Evolutionary conservation across 2,329 filamentous ascomycete species (phyloP).

Genomic region (Xylariomycetidae sp.): DNA sequence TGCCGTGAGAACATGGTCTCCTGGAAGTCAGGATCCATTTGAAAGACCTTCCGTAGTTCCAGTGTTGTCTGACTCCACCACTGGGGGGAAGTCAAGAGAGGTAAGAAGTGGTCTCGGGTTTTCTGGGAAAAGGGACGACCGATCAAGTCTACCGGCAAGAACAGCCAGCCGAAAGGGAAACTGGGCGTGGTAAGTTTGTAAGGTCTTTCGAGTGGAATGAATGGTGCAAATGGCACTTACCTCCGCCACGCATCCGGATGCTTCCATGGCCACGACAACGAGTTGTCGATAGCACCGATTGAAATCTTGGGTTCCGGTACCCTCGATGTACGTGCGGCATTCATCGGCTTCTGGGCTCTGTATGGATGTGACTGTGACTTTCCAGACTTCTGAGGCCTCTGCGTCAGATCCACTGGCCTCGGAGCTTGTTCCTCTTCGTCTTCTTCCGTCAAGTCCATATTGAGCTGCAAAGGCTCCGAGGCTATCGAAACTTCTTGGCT

Average conservation of each 20-base stretch:
- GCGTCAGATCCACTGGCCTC: conserved; percentile 53
- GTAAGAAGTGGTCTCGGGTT: conserved; percentile 92
- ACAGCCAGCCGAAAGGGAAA: conserved; percentile 98
- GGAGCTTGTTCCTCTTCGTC: conserved; percentile 47
- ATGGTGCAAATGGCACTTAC: conserved; percentile 24
- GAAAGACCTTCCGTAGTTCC: conserved; percentile 79
- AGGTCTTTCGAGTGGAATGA: neutral
- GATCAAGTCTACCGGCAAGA: conserved; percentile 92
- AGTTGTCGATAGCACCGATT: conserved; percentile 95
- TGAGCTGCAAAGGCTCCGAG: conserved; percentile 68
- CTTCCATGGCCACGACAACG: conserved; percentile 97
- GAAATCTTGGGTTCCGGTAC: conserved; percentile 55
- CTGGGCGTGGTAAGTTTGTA: too few relatives aligned
- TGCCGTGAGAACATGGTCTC: conserved; percentile 99
- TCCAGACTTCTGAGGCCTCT: conserved; percentile 31
- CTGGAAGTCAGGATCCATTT: conserved; percentile 90
- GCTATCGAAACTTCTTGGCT: conserved; percentile 77
- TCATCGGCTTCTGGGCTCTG: conserved; percentile 76
- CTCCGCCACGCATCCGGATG: conserved; percentile 83
- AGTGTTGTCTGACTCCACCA: conserved; percentile 97
- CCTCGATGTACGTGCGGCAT: conserved; percentile 52
- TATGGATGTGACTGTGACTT: conserved; percentile 58
- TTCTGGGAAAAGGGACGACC: conserved; percentile 93
- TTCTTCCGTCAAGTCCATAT: conserved; percentile 48
- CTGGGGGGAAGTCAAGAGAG: conserved; percentile 83